phyloP scores from a whole-genome alignment of 2,329 filamentous ascomycete genomes.

The Neoascochyta sp. region DNA sequence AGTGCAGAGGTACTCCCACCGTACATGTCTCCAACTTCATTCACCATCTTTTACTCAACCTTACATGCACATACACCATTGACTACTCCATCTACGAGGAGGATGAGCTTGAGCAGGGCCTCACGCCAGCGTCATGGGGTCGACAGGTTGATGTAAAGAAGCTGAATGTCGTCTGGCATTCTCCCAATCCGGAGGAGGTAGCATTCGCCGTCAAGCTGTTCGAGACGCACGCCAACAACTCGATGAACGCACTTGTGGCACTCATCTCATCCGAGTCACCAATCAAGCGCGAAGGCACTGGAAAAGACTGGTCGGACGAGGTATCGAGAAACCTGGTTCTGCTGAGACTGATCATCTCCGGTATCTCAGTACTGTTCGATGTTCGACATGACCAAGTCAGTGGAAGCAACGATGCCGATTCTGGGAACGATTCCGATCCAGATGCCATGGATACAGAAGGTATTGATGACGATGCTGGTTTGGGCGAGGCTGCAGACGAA shows the following conservation, averaged over 20 bases:
- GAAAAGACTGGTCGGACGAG: conserved; percentile 98
- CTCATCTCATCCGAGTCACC: conserved; percentile 78
- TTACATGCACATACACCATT: conserved; percentile 89
- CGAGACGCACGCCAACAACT: conserved; percentile 73
- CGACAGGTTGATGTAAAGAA: conserved; percentile 68
- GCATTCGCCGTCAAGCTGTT: conserved; percentile 88
- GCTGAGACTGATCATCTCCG: conserved; percentile 82
- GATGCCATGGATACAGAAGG: conserved; percentile 45
- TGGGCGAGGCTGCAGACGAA: conserved; percentile 71
- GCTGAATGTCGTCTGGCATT: conserved; percentile 86
- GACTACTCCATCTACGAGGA: conserved; percentile 87
- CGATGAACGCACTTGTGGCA: conserved; percentile 68
- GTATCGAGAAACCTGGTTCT: conserved; percentile 86
- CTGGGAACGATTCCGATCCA: conserved; percentile 44
- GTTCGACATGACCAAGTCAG: conserved; percentile 47
- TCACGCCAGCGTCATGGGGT: conserved; percentile 81
- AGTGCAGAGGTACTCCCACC: conserved; percentile 87
- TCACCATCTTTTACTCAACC: conserved; percentile 88
- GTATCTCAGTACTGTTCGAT: conserved; percentile 86
- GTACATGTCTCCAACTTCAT: conserved; percentile 98
- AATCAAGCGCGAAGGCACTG: conserved; percentile 87
- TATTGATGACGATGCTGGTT: conserved; percentile 49
- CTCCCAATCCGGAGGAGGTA: conserved; percentile 73
- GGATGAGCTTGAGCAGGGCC: conserved; percentile 64
- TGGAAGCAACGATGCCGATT: conserved; percentile 46